A percentile compares a stretch with the other conserved stretches of the same genome.
Evolutionary conservation across 768 basidiomycete species (phyloP).

Genomic region (Hericium erinaceus): DNA sequence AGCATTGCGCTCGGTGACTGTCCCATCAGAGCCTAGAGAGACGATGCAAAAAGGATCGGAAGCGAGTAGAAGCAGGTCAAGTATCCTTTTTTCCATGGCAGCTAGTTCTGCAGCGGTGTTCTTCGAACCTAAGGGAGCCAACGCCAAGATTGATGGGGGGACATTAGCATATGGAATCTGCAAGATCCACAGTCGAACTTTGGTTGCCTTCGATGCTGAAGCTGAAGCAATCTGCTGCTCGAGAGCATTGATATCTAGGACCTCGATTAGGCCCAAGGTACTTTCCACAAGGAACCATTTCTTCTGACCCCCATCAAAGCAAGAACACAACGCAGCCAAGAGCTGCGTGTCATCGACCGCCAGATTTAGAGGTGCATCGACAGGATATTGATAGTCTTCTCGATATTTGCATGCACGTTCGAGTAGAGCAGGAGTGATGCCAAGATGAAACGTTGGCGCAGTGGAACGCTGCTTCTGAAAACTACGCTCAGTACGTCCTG

Average conservation of each 20-base stretch:
- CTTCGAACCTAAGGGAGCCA: slow-evolving; percentile 19
- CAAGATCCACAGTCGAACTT: slow-evolving; percentile 27
- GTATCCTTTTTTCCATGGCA: slow-evolving; percentile 7
- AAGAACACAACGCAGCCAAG: slow-evolving; percentile 15
- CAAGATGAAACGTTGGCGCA: slow-evolving; percentile 17
- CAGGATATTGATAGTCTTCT: slow-evolving; percentile 5
- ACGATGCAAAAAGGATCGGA: slow-evolving; percentile 16
- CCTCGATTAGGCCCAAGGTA: slow-evolving; percentile 13
- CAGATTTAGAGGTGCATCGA: slow-evolving; percentile 18
- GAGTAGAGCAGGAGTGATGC: slow-evolving; percentile 17
- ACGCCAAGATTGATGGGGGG: slow-evolving; percentile 27
- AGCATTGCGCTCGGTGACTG: slow-evolving; percentile 21
- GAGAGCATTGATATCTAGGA: slow-evolving; percentile 17
- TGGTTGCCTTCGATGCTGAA: slow-evolving; percentile 14
- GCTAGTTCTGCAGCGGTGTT: slow-evolving; percentile 16
- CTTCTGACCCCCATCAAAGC: slow-evolving; percentile 16
- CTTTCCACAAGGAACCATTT: slow-evolving; percentile 20
- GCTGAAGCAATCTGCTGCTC: slow-evolving; percentile 7
- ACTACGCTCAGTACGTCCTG: slow-evolving; percentile 9
- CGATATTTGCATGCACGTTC: slow-evolving; percentile 14
- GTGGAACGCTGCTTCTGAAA: slow-evolving; percentile 13
- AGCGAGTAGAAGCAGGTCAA: slow-evolving; percentile 18
- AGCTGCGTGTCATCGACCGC: slow-evolving; percentile 31
- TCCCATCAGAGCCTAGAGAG: slow-evolving; percentile 29
- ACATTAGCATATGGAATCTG: slow-evolving; percentile 24